Conservation (phyloP, 352 stramenopile species). For the Elongisporangium undulatum region DNA sequence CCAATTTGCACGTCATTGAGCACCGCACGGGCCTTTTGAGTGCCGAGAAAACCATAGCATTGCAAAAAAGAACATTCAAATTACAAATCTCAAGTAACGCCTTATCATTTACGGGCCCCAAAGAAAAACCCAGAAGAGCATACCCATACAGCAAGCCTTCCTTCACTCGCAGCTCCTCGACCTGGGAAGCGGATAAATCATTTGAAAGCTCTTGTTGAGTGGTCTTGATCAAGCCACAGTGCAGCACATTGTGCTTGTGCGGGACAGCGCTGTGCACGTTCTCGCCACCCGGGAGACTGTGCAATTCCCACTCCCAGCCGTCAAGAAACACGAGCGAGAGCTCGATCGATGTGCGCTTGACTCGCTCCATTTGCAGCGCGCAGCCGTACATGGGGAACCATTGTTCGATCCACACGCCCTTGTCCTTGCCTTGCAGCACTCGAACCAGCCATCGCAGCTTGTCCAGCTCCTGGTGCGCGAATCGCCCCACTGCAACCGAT, state of each 20-base stretch:
- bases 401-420: conserved; percentile 17
- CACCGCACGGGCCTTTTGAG: neutral
- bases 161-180: conserved; percentile 18
- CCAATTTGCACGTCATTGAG: conserved; percentile 2
- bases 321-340: conserved; percentile 36
- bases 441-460: conserved; percentile 10
- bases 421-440: conserved; percentile 4
- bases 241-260: conserved; percentile 13
- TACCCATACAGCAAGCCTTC: conserved; percentile 42
- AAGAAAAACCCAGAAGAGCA: conserved; percentile 21
- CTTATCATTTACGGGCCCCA: neutral
- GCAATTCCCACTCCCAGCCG: conserved; percentile 28
- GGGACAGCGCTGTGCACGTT: conserved; percentile 34
- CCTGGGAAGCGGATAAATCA: neutral
- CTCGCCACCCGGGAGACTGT: conserved; percentile 21
- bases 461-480: conserved; percentile 23
- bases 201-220: conserved; percentile 2
- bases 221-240: conserved; percentile 27
- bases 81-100: conserved; percentile 25
- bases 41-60: conserved; percentile 2
- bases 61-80: conserved; percentile 40
- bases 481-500: conserved; percentile 11
- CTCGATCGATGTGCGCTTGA: conserved; percentile 3
- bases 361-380: conserved; percentile 24
- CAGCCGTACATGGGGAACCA: conserved; percentile 54